These are phyloP conservation scores for Vaccinium myrtillus DNA, from an alignment of 148 eudicot genomes.

Conservation along the genomic window DNA sequence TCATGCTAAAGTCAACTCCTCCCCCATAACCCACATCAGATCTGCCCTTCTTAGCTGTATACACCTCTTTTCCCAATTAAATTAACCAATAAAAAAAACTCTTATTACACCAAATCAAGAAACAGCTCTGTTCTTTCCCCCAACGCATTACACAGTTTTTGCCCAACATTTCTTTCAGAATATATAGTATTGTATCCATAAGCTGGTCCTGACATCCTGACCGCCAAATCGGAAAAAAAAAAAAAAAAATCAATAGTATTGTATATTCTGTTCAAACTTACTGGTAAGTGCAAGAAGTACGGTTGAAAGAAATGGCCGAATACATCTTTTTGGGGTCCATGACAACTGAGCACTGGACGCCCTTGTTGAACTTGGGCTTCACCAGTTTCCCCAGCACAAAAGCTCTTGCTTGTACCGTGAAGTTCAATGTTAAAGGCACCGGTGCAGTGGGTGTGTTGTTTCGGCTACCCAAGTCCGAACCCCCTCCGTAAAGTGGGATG, in stretches of 20 bases:
- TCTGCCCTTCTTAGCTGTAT: not conserved
- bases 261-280: not conserved
- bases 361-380: slow-evolving; percentile 70
- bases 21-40: not conserved
- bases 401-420: slow-evolving; percentile 63
- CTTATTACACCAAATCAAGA: not conserved
- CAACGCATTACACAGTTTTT: not conserved
- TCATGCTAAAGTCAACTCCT: not conserved
- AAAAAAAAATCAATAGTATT: not conserved
- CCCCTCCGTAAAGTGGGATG: slow-evolving; percentile 75
- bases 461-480: slow-evolving; percentile 43
- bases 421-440: slow-evolving; percentile 51
- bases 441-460: slow-evolving; percentile 39
- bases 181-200: too few relatives aligned
- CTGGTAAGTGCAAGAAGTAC: slow-evolving; percentile 39
- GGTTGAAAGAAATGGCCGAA: slow-evolving; percentile 43
- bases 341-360: slow-evolving; percentile 42
- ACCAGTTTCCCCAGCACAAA: slow-evolving; percentile 78
- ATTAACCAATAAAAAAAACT: not conserved
- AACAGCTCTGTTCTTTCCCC: slow-evolving; percentile 5
- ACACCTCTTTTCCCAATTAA: not conserved
- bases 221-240: too few relatives aligned
- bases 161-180: not conserved
- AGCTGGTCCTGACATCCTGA: not conserved
- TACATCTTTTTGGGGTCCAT: slow-evolving; percentile 72